Evolutionary conservation across 768 basidiomycete species (phyloP), one percentile per base, ranked within the genome.

Genomic region (Tephrocybe sp.): DNA sequence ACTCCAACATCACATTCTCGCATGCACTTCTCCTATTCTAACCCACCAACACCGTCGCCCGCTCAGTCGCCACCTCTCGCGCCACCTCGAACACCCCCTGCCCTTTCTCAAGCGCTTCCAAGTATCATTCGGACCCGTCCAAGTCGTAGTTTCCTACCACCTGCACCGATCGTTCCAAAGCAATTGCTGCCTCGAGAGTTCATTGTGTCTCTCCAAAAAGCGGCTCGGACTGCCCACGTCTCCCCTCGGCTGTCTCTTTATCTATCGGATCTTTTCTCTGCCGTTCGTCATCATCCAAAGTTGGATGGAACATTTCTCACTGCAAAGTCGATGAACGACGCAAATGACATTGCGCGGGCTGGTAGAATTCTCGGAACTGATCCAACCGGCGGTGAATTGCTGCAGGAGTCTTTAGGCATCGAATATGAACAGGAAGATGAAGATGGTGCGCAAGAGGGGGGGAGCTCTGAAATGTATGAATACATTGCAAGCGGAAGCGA

Each of bases 301-400:
- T 67, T 92, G 15, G 89, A 91, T 51, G 84, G 77, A 13, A 82
- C 77, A 54, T 68, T 89, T 47, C 72, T 92, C 19, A 87, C 82
- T 1, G 75, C 73, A 16, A 76, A 74, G 29, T 76, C 84, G 0
- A 74, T 77, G 53, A 70, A 72, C 48, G 88, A 91, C 55, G 84
- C 82, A 8, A 76, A 82, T 55, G 81, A 74, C n/a, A 76, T 92
- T 24, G 72, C 78, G 9, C 76, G 82, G 12, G 90, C 88, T 3
- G 75, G 75, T 42, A 75, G 88, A 11, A 76, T 92, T 3, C 69
- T 91, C 7, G 81, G 82, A 0, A 73, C 72, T 2, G 83, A 86
- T 55, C 67, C 71, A 8, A 80, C 79, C 3, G 86, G 85, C 4
- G 74, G 79, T 49, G 80, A 83, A 54, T 71, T 88, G 19, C 23